These are phyloP conservation scores for Scheffersomyces parashehatae DNA, from an alignment of 1,139 yeast genomes.

Conservation along the genomic window DNA sequence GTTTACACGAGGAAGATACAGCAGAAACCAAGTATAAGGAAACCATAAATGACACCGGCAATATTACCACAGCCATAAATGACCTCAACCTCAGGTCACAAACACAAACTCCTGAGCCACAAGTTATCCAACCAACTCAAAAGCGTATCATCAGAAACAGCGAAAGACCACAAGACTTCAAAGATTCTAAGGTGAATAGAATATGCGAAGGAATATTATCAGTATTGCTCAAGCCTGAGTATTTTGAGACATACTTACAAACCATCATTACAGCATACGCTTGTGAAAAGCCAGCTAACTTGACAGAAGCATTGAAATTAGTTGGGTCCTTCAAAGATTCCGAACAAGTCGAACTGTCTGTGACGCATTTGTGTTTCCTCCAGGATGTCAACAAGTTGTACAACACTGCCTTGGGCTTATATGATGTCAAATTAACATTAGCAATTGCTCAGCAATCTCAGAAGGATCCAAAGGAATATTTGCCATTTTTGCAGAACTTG, in stretches of 20 bases:
- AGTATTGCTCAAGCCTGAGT: constrained; percentile 54
- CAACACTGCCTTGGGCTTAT: constrained; percentile 76
- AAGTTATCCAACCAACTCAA: constrained; percentile 2
- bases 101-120: neutral
- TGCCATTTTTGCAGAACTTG: constrained; percentile 84
- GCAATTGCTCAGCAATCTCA: constrained; percentile 94
- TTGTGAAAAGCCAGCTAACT: constrained; percentile 85
- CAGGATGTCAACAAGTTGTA: constrained; percentile 87
- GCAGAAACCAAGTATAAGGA: constrained; percentile 80
- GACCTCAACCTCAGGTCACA: constrained; percentile 8
- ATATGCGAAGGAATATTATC: constrained; percentile 72
- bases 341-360: constrained; percentile 59
- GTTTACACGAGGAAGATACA: constrained; percentile 86
- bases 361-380: constrained; percentile 84
- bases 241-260: constrained; percentile 63
- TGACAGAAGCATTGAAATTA: constrained; percentile 68
- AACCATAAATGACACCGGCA: constrained; percentile 43
- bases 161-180: constrained; percentile 31
- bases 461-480: constrained; percentile 95
- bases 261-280: constrained; percentile 90
- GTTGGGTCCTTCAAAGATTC: constrained; percentile 50
- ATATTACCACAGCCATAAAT: constrained; percentile 5
- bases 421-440: constrained; percentile 78
- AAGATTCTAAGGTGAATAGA: constrained; percentile 66
- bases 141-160: constrained; percentile 31